These are phyloP conservation scores for Sonneratia alba DNA, from an alignment of 345 rosid genomes.

Conservation along the genomic window DNA sequence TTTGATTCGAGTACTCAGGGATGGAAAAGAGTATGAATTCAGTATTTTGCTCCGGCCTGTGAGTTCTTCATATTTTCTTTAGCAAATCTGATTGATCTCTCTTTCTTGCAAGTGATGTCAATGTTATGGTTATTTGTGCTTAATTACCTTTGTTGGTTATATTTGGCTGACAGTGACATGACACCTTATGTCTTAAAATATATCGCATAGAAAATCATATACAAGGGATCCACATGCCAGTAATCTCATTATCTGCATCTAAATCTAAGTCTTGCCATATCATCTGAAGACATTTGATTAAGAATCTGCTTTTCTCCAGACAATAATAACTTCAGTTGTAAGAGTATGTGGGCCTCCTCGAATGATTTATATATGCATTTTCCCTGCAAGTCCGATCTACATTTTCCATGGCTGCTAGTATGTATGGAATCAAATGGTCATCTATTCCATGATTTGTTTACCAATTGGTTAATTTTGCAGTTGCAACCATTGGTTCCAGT, in stretches of 20 bases:
- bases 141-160: background rate
- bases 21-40: conserved; percentile 50
- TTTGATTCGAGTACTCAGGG: conserved; percentile 52
- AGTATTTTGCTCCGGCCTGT: conserved; percentile 51
- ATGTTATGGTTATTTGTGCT: background rate
- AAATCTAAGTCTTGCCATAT: background rate
- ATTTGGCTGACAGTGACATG: background rate
- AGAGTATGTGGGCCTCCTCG: too few species aligned
- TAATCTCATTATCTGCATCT: background rate
- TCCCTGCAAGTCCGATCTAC: background rate
- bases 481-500: conserved; percentile 83
- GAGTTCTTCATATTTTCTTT: conserved; percentile 26
- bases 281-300: background rate
- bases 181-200: background rate
- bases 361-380: too few species aligned
- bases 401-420: background rate
- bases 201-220: background rate
- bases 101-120: too few species aligned
- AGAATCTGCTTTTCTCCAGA: background rate
- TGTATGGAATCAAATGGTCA: background rate
- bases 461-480: conserved; percentile 28
- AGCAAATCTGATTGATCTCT: background rate
- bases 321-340: too few species aligned
- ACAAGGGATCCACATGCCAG: background rate
- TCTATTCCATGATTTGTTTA: background rate